Conservation (phyloP, 257 asterid species). For the Solanum paucissectum region DNA sequence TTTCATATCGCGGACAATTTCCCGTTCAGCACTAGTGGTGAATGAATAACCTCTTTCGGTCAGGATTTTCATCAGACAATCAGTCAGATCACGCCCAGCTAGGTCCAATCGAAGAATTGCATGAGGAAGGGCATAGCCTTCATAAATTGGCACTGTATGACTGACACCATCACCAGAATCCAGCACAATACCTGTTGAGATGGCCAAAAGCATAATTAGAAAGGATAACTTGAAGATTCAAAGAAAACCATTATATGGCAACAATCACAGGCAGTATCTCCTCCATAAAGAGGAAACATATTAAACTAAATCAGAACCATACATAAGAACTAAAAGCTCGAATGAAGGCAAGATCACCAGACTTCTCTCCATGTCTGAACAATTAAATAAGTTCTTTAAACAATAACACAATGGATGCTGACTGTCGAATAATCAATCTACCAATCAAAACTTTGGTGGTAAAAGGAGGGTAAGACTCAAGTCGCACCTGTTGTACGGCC, state of each 20-base stretch:
- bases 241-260: not conserved
- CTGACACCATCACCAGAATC: slow-evolving; percentile 37
- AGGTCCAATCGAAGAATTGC: slow-evolving; percentile 24
- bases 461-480: not conserved
- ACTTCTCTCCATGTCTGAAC: not conserved
- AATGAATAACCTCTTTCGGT: slow-evolving; percentile 26
- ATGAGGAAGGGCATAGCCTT: slow-evolving; percentile 28
- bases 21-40: slow-evolving; percentile 27
- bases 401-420: not conserved
- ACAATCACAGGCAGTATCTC: not conserved
- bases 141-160: slow-evolving; percentile 32
- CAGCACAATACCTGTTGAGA: slow-evolving; percentile 20
- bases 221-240: not conserved
- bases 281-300: not conserved
- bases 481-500: slow-evolving; percentile 36
- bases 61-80: slow-evolving; percentile 15
- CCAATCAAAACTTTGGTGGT: not conserved
- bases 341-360: not conserved
- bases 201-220: not conserved
- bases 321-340: not conserved
- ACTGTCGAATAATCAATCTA: not conserved
- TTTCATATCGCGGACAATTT: slow-evolving; percentile 30
- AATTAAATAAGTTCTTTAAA: not conserved
- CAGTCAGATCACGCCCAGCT: slow-evolving; percentile 30
- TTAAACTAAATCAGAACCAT: not conserved